These are phyloP conservation scores for Trametes cingulata DNA, from an alignment of 768 basidiomycete species.

Conservation along the genomic window DNA sequence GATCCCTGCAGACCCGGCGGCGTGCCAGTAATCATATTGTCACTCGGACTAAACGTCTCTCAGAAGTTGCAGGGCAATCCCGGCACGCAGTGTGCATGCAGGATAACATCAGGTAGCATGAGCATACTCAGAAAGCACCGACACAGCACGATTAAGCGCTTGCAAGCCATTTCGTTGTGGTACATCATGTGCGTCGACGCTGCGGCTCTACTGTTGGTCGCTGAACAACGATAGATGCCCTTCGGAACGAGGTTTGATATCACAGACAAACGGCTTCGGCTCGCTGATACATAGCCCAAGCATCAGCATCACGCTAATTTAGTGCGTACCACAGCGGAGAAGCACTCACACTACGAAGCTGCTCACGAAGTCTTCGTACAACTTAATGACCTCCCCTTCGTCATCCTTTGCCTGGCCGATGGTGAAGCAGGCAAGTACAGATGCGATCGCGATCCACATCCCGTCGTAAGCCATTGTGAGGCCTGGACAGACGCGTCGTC, in stretches of 20 bases:
- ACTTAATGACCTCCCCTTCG: conserved; percentile 25
- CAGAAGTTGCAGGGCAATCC: too few relatives aligned
- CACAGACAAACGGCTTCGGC: conserved; percentile 13
- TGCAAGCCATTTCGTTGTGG: too few relatives aligned
- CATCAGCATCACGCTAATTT: not conserved
- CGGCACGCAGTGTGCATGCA: too few relatives aligned
- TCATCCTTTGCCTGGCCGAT: conserved; percentile 22
- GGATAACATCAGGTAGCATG: too few relatives aligned
- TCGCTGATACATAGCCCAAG: not conserved
- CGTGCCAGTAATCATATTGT: too few relatives aligned
- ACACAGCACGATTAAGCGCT: too few relatives aligned
- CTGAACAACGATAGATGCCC: not conserved
- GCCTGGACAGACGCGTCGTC: conserved; percentile 30
- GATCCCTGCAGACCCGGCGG: too few relatives aligned
- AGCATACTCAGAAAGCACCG: too few relatives aligned
- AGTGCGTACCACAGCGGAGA: not conserved
- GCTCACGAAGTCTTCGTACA: conserved; percentile 35
- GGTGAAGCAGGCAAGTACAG: conserved; percentile 22
- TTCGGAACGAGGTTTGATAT: conserved; percentile 2
- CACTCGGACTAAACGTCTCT: too few relatives aligned
- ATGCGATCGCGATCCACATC: conserved; percentile 28
- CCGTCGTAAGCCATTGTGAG: conserved; percentile 23
- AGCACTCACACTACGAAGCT: conserved; percentile 32
- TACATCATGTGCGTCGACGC: too few relatives aligned
- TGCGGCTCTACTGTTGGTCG: not conserved